Evolutionary conservation across 805 yeast species (phyloP), one percentile per base, ranked within the genome.

Genomic region (Torulaspora delbrueckii): DNA sequence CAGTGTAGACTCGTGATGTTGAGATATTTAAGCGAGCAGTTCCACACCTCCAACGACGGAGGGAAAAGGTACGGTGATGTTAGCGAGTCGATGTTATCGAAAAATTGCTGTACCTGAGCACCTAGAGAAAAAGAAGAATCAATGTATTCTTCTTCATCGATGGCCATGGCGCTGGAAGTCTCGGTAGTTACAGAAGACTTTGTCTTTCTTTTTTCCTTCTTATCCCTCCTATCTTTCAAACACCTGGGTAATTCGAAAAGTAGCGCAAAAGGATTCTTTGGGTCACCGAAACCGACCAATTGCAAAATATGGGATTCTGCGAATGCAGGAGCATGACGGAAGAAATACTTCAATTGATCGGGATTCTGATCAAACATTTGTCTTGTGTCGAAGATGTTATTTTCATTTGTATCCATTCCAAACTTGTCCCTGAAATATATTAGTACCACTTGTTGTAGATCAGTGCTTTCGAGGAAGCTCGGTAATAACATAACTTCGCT

Each of bases 241-340:
- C 82, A 86, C 56, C 82, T 85, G 0, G 90, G 84, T 18, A 86
- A 67, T 46, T 77, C 81, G 63, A 86, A 86, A 10, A 86, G 60
- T 55, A 81, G 78, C 5, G 91, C 88, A 66, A 85, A 84, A 14
- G 91, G 89, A 57, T 83, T 85, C 37, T 73, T 71, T 4, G 85
- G 75, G 58, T 83, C 84, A 27, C 93, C 95, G 63, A 85, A 82
- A 1, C 93, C 93, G 37, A 83, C 77, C 43, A 85, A 60, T 66
- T 85, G 91, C 55, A 80, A 76, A 43, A 86, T 79, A 56, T 85
- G 86, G 23, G 89, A 79, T 39, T 84, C 71, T 2, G 93, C 91
- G 70, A 86, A 84, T 31, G 81, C 74, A 3, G 89, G 77, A 1
- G 87, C 81, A 59, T 84, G 83, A 56, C 84, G 83, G 57, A 81